These are phyloP conservation scores for Acidiella bohemica DNA, from an alignment of 495 filamentous ascomycete species.

Conservation along the genomic window DNA sequence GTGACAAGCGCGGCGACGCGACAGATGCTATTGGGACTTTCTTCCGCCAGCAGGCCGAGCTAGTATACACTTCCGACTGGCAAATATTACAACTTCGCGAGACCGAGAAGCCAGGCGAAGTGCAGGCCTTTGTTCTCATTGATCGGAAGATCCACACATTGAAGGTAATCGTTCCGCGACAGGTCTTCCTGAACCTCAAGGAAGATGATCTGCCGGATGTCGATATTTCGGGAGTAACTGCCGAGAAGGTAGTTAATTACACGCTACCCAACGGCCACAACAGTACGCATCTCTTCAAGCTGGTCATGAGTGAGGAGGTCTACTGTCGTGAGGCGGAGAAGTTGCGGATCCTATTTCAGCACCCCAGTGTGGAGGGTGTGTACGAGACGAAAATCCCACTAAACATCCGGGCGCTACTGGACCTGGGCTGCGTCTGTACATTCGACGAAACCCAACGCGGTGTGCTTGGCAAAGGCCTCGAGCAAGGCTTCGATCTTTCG, in stretches of 20 bases:
- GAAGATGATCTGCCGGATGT: constrained; percentile 76
- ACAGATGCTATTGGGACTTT: constrained; percentile 66
- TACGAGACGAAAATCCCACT: constrained; percentile 89
- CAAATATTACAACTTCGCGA: constrained; percentile 77
- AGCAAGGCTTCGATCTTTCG: constrained; percentile 83
- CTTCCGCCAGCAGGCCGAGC: constrained; percentile 82
- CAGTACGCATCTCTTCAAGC: constrained; percentile 84
- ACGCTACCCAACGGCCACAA: constrained; percentile 91
- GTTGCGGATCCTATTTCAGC: constrained; percentile 68
- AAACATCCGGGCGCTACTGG: constrained; percentile 67
- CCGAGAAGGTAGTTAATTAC: constrained; percentile 73
- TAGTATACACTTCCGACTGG: constrained; percentile 84
- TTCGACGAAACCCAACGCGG: constrained; percentile 85
- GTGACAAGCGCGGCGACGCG: constrained; percentile 58
- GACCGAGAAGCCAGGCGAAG: constrained; percentile 68
- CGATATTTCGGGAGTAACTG: constrained; percentile 70
- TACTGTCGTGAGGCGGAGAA: constrained; percentile 75
- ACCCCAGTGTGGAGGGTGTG: constrained; percentile 88
- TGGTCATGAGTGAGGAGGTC: constrained; percentile 75
- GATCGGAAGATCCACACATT: constrained; percentile 78
- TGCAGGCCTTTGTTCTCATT: constrained; percentile 82
- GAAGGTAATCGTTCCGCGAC: constrained; percentile 77
- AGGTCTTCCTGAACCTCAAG: constrained; percentile 84
- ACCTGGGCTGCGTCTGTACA: constrained; percentile 85
- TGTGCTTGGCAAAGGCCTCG: constrained; percentile 82